A percentile compares a stretch with the other conserved stretches of the same genome.
phyloP scores from a whole-genome alignment of 306 rosid species.

The Calophaca sinica region DNA sequence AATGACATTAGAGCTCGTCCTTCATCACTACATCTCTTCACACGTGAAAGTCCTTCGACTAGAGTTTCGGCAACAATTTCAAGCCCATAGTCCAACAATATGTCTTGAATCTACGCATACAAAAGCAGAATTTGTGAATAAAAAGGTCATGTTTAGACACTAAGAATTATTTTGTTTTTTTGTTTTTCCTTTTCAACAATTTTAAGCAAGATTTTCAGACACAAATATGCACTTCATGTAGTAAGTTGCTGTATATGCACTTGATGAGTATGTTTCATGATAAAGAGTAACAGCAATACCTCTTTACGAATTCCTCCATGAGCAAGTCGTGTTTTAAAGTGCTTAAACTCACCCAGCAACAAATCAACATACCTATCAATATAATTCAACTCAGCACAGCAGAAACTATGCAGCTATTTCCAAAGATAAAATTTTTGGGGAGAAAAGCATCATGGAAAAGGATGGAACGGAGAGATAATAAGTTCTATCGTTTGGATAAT shows the following conservation, averaged over 20 bases:
- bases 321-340: slow-evolving; percentile 91
- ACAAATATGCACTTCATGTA: slow-evolving; percentile 23
- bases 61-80: slow-evolving; percentile 89
- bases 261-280: slow-evolving; percentile 36
- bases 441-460: slow-evolving; percentile 1
- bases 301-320: slow-evolving; percentile 90
- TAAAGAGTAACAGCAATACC: slow-evolving; percentile 63
- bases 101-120: slow-evolving; percentile 71
- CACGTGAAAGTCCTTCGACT: slow-evolving; percentile 92
- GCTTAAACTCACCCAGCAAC: slow-evolving; percentile 98
- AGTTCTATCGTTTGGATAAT: neutral
- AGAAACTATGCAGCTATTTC: slow-evolving; percentile 30
- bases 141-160: slow-evolving; percentile 30
- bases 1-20: slow-evolving; percentile 97
- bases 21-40: slow-evolving; percentile 95
- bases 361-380: slow-evolving; percentile 86
- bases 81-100: slow-evolving; percentile 76
- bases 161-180: neutral
- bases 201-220: slow-evolving; percentile 29
- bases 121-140: slow-evolving; percentile 41
- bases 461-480: neutral
- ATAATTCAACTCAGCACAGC: slow-evolving; percentile 52
- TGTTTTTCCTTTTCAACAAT: slow-evolving; percentile 33
- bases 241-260: slow-evolving; percentile 14
- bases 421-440: neutral